Percentiles rank a stretch among this genome's conserved stretches.
Evolutionary conservation across 2,329 filamentous ascomycete genomes (phyloP).

Genomic region (Trichoderma harzianum): DNA sequence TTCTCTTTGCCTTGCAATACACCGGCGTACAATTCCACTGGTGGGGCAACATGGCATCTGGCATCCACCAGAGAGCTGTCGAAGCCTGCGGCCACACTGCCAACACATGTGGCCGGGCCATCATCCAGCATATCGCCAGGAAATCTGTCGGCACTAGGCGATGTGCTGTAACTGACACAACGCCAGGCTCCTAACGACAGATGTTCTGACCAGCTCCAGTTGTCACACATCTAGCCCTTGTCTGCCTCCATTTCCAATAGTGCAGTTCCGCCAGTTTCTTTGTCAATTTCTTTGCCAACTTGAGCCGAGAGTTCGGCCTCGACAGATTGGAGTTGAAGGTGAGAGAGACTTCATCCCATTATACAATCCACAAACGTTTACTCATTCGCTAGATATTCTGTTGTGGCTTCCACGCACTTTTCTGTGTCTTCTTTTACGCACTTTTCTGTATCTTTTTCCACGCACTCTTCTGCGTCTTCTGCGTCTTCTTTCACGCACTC

Average conservation of each 20-base stretch:
- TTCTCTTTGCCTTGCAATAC: conserved; percentile 51
- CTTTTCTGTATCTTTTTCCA: too few relatives aligned
- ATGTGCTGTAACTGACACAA: too few relatives aligned
- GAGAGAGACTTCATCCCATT: background rate
- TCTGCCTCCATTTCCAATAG: background rate
- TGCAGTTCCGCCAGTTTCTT: too few relatives aligned
- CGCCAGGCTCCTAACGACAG: too few relatives aligned
- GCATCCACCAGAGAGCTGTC: conserved; percentile 20
- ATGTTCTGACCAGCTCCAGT: background rate
- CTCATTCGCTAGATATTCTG: background rate
- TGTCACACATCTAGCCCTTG: background rate
- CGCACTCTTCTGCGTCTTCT: background rate
- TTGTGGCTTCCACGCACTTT: background rate
- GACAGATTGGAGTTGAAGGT: background rate
- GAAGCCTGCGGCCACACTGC: too few relatives aligned
- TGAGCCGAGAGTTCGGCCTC: background rate
- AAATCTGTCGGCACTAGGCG: too few relatives aligned
- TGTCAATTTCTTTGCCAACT: background rate
- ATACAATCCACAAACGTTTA: background rate
- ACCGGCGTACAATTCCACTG: conserved; percentile 41
- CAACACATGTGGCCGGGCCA: too few relatives aligned
- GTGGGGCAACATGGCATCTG: conserved; percentile 47
- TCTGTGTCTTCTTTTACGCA: background rate
- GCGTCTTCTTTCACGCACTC: too few relatives aligned
- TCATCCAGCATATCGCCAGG: too few relatives aligned